These are phyloP conservation scores for Catharanthus roseus DNA, from an alignment of 257 asterid genomes.

Conservation along the genomic window DNA sequence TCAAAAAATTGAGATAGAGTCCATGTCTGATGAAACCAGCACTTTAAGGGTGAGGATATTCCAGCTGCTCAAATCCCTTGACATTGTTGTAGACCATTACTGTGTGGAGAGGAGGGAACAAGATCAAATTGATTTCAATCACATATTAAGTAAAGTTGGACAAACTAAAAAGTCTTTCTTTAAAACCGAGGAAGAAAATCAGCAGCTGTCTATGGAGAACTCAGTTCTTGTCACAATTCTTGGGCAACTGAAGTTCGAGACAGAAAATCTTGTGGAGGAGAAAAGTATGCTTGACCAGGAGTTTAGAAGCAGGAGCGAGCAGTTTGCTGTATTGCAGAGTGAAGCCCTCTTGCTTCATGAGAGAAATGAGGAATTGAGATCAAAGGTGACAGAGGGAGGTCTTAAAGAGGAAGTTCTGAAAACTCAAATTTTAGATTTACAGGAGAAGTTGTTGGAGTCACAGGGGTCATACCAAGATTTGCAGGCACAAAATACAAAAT, in stretches of 20 bases:
- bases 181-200: conserved; percentile 57
- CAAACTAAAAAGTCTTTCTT: conserved; percentile 33
- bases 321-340: conserved; percentile 37
- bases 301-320: conserved; percentile 33
- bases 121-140: conserved; percentile 38
- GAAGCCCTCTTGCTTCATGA: conserved; percentile 39
- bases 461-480: conserved; percentile 38
- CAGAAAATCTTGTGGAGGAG: conserved; percentile 41
- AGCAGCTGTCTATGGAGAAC: conserved; percentile 39
- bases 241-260: conserved; percentile 44
- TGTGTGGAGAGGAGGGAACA: conserved; percentile 32
- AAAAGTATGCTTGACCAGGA: conserved; percentile 41
- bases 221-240: conserved; percentile 58
- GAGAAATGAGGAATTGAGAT: conserved; percentile 43
- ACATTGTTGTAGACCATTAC: conserved; percentile 33
- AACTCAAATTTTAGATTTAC: conserved; percentile 39
- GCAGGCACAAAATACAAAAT: conserved; percentile 38
- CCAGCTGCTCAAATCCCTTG: conserved; percentile 50
- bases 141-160: conserved; percentile 40
- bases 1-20: conserved; percentile 46
- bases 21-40: conserved; percentile 47
- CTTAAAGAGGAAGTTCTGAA: conserved; percentile 39
- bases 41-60: conserved; percentile 45
- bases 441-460: conserved; percentile 30
- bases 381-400: conserved; percentile 45